phyloP scores from a whole-genome alignment of 768 basidiomycete genomes.

The Panellus pusillus region DNA sequence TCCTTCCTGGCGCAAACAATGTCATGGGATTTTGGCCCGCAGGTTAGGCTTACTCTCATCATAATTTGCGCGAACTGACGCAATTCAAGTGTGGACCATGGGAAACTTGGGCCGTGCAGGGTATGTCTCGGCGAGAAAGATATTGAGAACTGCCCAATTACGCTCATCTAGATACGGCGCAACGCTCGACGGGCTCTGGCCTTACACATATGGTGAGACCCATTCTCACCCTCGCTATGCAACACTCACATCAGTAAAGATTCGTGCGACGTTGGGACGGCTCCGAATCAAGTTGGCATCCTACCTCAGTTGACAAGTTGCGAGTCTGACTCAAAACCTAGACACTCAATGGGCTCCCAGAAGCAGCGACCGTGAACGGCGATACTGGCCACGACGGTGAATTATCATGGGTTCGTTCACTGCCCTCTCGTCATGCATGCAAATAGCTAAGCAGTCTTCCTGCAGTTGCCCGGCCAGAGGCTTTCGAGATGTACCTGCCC shows the following conservation, averaged over 20 bases:
- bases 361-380: constrained; percentile 59
- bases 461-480: constrained; percentile 71
- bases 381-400: constrained; percentile 50
- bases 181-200: constrained; percentile 72
- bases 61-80: not conserved
- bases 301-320: too few species aligned
- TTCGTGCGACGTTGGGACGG: constrained; percentile 88
- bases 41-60: not conserved
- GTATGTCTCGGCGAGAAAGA: constrained; percentile 34
- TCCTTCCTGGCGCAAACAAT: constrained; percentile 65
- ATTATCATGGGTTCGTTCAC: constrained; percentile 57
- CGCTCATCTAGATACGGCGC: constrained; percentile 47
- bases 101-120: constrained; percentile 89
- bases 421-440: too few species aligned
- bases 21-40: constrained; percentile 78
- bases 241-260: constrained; percentile 65
- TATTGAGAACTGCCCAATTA: too few species aligned
- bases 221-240: not conserved
- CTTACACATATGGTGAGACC: constrained; percentile 14
- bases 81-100: constrained; percentile 61
- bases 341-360: constrained; percentile 60
- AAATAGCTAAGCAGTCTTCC: too few species aligned
- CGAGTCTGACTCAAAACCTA: constrained; percentile 28
- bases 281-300: constrained; percentile 52
- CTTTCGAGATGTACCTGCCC: constrained; percentile 88